Base-by-base conservation (phyloP, 495 filamentous ascomycete species). In the Amphirosellinia nigrospora region DNA sequence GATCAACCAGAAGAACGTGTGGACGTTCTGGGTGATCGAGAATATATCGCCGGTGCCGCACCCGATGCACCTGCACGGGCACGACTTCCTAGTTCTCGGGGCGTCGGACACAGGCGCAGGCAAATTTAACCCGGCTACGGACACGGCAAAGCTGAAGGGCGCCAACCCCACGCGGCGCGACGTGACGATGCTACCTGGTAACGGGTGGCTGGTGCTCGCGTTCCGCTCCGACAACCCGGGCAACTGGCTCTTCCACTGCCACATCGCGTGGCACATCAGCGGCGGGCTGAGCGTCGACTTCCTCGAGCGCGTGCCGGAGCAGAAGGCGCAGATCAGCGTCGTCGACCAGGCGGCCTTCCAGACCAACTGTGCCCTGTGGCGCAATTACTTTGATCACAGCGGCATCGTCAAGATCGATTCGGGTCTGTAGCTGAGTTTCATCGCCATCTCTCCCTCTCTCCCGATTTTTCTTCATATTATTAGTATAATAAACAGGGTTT, bases 61-160 rank as follows among this genome's bases (percentile, higher is more conserved):
- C 45, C 86, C 86, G 26, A 84, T 88, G 64, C 84, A 88, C 68
- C 78, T 89, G 3, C 84, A 87, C 72, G 87, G 87, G 4, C 84
- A 91, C 75, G 83, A 90, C 72, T 91, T 91, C 80, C 75, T 81
- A 52, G 78, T 91, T 39, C 77, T 91, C 23, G 81, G 85, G 30
- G 79, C 61, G 82, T 85, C 79, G n/a, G 53, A 66, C 65, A 41
- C 46, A 8, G 48, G 59, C 9, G 77, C 34, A 66, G 84, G 64
- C 69, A 80, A 64, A 77, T 89, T 83, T 77, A 79, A 58, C 32
- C 55, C 74, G 34, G 50, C 71, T 28, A 48, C 69, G 21, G 70
- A 77, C 68, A 69, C 71, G 10, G 61, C 70, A 0, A 75, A 61
- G 0, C 71, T 86, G 4, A 77, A 76, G 11, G 71, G 74, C 30